Conservation (phyloP, 257 asterid species). For the Coffea eugenioides region DNA sequence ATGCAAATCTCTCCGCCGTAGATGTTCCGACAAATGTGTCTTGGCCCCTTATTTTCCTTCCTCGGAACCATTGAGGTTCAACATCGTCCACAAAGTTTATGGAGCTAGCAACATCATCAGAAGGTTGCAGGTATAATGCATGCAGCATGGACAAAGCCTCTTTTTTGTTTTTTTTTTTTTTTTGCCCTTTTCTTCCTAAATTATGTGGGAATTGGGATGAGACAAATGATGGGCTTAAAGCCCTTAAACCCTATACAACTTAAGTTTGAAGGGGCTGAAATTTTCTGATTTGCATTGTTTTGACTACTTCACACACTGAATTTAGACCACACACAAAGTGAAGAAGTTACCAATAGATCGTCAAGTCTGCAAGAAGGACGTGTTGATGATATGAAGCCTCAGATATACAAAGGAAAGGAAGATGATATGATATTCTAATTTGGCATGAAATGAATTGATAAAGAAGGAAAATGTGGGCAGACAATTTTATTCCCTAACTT, state of each 20-base stretch:
- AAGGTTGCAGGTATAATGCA: slow-evolving; percentile 4
- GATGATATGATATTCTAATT: background rate
- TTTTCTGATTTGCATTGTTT: background rate
- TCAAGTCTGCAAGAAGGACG: too few relatives aligned
- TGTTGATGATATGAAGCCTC: too few relatives aligned
- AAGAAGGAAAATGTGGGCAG: too few relatives aligned
- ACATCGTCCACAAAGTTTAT: slow-evolving; percentile 7
- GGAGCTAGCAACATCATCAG: slow-evolving; percentile 14
- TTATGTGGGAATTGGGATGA: too few relatives aligned
- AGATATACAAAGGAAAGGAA: too few relatives aligned
- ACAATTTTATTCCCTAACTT: too few relatives aligned
- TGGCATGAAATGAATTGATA: too few relatives aligned
- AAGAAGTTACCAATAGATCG: too few relatives aligned
- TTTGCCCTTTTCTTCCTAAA: background rate
- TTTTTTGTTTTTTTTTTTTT: background rate
- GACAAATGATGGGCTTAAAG: too few relatives aligned
- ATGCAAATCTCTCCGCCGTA: slow-evolving; percentile 2
- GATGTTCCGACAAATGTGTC: slow-evolving; percentile 3
- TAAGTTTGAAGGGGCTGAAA: background rate
- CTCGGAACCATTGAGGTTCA: background rate
- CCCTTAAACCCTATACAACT: background rate
- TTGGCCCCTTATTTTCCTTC: slow-evolving; percentile 14
- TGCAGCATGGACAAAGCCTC: too few relatives aligned
- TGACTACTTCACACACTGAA: background rate
- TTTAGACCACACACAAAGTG: background rate